Evolutionary conservation across 192 early-diverging fungal species (phyloP), one percentile per base, ranked within the genome.

Genomic region (Coemansia sp.): DNA sequence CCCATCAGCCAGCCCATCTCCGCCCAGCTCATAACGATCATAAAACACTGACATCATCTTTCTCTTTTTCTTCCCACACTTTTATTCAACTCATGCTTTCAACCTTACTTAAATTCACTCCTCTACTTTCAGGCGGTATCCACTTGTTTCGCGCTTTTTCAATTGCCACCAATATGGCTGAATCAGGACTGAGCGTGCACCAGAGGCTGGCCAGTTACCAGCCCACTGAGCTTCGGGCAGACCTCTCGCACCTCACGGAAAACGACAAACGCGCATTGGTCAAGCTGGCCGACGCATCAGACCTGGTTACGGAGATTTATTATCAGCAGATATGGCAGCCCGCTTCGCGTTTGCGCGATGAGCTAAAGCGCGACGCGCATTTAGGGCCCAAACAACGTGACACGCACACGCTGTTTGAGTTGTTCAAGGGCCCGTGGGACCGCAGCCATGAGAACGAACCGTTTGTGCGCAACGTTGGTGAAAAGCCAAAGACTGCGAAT

Each of bases 351-450:
- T 71, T 90, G 14, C 83, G 83, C 53, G 27, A 77, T n/a, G 47
- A 85, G 41, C 76, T 92, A 2, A 47, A 63, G 8, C 60, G 72
- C 14, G 29, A 75, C 6, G 77, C 71, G 38, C 11, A 23, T 12
- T 23, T 27, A 7, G 55, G 49, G 11, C 25, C 39, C 3, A 74
- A 67, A 17, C 82, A 69, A 37, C 37, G 52, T 8, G 65, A 82
- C 43, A 71, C 80, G 37, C 67, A 84, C 0, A 35, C 59, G 11
- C 75, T 87, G 37, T 87, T 92, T 65, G 82, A 89, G 48, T 69
- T 89, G 61, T 84, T 88, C 71, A 84, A 84, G 49, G 89, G 85
- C 2, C 88, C 89, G 11, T 90, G 89, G 88, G 88, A 85, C 72
- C 58, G 74, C 25, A 83, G 84, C 22, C 72, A 67, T 43, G 72